Conservation (phyloP, 345 rosid genomes). For the Pugionium cornutum region DNA sequence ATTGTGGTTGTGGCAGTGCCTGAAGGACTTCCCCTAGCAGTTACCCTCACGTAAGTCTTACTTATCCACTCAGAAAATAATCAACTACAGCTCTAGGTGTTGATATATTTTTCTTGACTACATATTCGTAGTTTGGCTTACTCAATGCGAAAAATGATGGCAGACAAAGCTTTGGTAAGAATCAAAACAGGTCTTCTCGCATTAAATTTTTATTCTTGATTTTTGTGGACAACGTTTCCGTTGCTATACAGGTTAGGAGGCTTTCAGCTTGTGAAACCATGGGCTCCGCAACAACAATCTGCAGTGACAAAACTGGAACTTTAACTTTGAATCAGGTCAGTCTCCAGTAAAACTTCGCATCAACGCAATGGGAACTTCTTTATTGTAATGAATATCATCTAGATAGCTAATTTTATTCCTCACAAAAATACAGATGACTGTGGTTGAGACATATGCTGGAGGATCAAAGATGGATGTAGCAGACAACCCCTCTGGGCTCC, state of each 20-base stretch:
- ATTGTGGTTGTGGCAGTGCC: conserved; percentile 99
- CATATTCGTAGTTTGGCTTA: conserved; percentile 71
- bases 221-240: conserved; percentile 25
- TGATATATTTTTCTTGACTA: conserved; percentile 24
- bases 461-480: conserved; percentile 57
- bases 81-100: conserved; percentile 11
- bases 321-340: conserved; percentile 60
- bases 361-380: conserved; percentile 9
- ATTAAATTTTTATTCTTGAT: conserved; percentile 20
- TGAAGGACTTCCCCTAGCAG: conserved; percentile 99
- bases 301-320: conserved; percentile 99
- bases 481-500: conserved; percentile 59
- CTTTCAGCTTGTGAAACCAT: conserved; percentile 99
- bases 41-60: conserved; percentile 88
- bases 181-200: conserved; percentile 18
- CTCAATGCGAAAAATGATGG: conserved; percentile 99
- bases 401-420: conserved; percentile 15
- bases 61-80: conserved; percentile 17
- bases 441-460: conserved; percentile 86
- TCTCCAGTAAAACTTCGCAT: neutral
- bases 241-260: conserved; percentile 77
- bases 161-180: conserved; percentile 95
- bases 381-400: conserved; percentile 7
- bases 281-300: conserved; percentile 99
- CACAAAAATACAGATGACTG: conserved; percentile 75